Evolutionary conservation across 2,329 filamentous ascomycete species (phyloP).

Genomic region (Penicillium expansum): DNA sequence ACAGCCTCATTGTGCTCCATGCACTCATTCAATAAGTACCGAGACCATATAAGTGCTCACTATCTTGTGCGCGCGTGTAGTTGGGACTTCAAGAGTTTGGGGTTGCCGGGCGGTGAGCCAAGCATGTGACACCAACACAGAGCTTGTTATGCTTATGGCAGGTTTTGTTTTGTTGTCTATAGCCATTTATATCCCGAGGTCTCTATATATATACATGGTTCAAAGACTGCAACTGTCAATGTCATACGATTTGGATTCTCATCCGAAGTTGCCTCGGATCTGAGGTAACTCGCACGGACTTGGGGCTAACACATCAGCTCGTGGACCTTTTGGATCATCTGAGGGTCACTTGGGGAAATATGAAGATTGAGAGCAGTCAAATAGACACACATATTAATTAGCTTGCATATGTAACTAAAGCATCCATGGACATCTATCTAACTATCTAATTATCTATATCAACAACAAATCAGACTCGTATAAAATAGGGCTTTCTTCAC

Average conservation of each 20-base stretch:
- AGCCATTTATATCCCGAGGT: not conserved
- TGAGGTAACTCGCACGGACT: constrained; percentile 5
- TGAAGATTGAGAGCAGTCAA: not conserved
- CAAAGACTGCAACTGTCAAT: not conserved
- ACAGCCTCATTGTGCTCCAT: constrained; percentile 38
- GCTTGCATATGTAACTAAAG: not conserved
- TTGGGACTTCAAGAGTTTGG: constrained; percentile 2
- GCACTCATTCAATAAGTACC: constrained; percentile 14
- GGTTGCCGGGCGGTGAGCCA: constrained; percentile 12
- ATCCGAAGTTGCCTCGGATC: not conserved
- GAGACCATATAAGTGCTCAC: not conserved
- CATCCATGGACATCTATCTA: not conserved
- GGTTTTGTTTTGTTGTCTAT: not conserved
- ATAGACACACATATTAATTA: not conserved
- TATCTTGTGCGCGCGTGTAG: not conserved
- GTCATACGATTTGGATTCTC: not conserved
- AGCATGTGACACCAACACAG: constrained; percentile 10
- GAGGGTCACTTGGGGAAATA: not conserved
- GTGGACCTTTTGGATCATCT: not conserved
- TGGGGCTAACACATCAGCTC: not conserved
- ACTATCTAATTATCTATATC: not conserved
- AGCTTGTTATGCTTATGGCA: not conserved
- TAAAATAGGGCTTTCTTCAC: not conserved
- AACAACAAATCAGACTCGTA: not conserved
- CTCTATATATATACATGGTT: not conserved